Base-by-base conservation (phyloP, 2,329 filamentous ascomycete genomes). In the Hypoxylon sp. region DNA sequence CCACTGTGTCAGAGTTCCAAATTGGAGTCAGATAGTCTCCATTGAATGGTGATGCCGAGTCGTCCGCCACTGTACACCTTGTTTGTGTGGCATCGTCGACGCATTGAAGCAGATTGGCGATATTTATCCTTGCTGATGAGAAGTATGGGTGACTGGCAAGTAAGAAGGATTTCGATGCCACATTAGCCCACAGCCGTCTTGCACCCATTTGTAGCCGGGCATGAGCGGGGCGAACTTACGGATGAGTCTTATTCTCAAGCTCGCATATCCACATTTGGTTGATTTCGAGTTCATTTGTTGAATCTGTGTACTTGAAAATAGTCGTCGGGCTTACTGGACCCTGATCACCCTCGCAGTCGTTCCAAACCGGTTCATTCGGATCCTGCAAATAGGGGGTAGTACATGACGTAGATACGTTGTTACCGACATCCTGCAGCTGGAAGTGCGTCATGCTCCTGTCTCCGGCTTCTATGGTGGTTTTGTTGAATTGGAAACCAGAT, bases 311-410 rank as follows among this genome's bases (percentile, higher is more conserved):
- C 42, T 69, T 61, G 39, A 72, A 72, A 33, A 54, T 55, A 29
- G 70, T 70, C 57, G 65, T 67, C 13, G 68, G 52, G 6, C 35
- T 39, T 19, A 47, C 11, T 33, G 29, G 48, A 17, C 67, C 57
- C 13, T 61, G 24, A n/a, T 59, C 39, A 8, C 42, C 35, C 3
- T 54, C 59, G 35, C 70, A 72, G 1, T 56, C 54, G n/a, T 72
- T 72, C 70, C 70, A 72, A 13, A 57, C 35, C 10, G 65, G 59
- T 14, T 46, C 37, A 14, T 61, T 61, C 8, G 63, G 53, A 22
- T 72, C 70, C 44, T 72, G 70, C 6, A 72, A 29, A 60, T 70
- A 72, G 13, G 70, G 70, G 1, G 70, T 72, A 48, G 68, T 67
- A 42, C 70, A 72, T 10, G 57, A 58, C 10, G 58, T 55, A 19